A percentile compares a stretch with the other conserved stretches of the same genome.
Evolutionary conservation across 257 asterid species (phyloP).

Genomic region (Plectranthus barbatus): DNA sequence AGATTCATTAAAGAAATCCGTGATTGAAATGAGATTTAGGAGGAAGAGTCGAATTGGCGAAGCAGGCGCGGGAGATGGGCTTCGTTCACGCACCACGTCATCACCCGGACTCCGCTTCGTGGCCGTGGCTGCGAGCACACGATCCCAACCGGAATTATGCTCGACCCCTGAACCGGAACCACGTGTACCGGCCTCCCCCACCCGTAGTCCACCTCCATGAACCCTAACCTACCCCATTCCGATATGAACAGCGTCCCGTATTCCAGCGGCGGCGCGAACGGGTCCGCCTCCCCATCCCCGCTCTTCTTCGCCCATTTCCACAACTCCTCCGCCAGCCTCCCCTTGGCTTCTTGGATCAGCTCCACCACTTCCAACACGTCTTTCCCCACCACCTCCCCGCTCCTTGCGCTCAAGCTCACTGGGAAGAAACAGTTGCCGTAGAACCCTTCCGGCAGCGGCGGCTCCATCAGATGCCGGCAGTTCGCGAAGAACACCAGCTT

Average conservation of each 20-base stretch:
- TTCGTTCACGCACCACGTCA: constrained; percentile 50
- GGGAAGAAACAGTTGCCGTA: constrained; percentile 57
- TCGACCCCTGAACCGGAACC: constrained; percentile 41
- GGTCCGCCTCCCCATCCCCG: constrained; percentile 13
- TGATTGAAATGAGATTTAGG: neutral
- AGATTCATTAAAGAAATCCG: too few species aligned
- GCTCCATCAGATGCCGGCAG: constrained; percentile 23
- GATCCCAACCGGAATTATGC: constrained; percentile 38
- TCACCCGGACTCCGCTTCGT: constrained; percentile 31
- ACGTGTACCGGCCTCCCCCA: constrained; percentile 47
- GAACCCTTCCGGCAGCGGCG: constrained; percentile 33
- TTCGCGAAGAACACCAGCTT: constrained; percentile 49
- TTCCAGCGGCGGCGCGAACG: constrained; percentile 29
- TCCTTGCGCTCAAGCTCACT: constrained; percentile 20
- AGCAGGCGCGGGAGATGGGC: constrained; percentile 25
- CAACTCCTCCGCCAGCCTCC: constrained; percentile 18
- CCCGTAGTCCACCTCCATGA: constrained; percentile 43
- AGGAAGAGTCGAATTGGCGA: neutral
- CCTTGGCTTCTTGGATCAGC: constrained; percentile 37
- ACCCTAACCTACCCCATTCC: constrained; percentile 55
- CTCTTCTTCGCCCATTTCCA: constrained; percentile 13
- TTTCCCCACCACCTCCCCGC: neutral
- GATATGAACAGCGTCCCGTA: constrained; percentile 39
- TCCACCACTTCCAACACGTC: constrained; percentile 28
- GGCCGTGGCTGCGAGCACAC: constrained; percentile 23